A percentile compares a stretch with the other conserved stretches of the same genome.
Evolutionary conservation across 2,329 filamentous ascomycete genomes (phyloP).

Genomic region (Exserohilum rostratum): DNA sequence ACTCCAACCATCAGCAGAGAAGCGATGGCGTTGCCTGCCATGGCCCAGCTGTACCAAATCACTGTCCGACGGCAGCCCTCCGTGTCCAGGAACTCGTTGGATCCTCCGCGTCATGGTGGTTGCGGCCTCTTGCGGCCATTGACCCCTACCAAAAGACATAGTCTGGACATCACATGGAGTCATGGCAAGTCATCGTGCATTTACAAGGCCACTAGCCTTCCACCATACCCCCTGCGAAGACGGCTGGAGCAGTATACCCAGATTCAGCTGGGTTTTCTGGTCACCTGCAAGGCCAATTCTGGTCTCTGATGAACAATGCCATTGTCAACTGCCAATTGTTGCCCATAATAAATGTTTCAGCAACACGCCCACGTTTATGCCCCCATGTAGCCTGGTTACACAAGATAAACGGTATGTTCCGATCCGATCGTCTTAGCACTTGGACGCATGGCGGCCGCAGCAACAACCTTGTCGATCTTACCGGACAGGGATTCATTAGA

Average conservation of each 20-base stretch:
- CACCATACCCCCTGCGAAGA: neutral
- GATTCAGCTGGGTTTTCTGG: neutral
- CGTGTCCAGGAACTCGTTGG: neutral
- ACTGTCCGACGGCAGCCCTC: neutral
- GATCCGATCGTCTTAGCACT: constrained; percentile 6
- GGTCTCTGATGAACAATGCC: neutral
- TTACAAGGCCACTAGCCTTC: neutral
- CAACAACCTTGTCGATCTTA: constrained; percentile 7
- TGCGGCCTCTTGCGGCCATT: neutral
- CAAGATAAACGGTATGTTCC: constrained; percentile 6
- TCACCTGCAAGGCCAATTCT: neutral
- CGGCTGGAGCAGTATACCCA: neutral
- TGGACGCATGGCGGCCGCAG: constrained; percentile 6
- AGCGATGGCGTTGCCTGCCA: neutral
- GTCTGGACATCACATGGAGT: neutral
- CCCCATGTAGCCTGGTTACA: constrained; percentile 3
- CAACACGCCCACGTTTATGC: neutral
- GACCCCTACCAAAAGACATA: neutral
- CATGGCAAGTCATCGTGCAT: constrained; percentile 2
- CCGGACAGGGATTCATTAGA: neutral
- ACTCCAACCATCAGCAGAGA: neutral
- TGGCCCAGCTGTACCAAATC: neutral
- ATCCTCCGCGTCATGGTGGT: neutral
- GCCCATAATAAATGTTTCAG: neutral
- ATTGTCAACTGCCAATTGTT: neutral